Evolutionary conservation across 805 yeast species (phyloP).

Genomic region (Teunomyces funiuensis): DNA sequence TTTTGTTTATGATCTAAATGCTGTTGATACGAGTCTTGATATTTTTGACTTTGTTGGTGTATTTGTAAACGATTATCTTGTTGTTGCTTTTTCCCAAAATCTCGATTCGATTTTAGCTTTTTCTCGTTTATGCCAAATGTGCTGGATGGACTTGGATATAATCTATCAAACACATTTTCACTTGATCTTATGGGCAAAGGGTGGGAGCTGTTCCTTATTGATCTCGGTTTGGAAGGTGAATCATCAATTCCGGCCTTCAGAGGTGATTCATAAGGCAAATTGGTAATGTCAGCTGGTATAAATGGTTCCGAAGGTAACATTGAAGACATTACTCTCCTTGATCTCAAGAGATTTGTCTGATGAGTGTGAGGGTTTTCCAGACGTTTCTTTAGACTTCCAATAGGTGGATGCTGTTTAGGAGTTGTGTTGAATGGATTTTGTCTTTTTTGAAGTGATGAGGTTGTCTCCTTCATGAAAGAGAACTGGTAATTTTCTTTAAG

Average conservation of each 20-base stretch:
- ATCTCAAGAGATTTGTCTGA: conserved; percentile 14
- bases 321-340: conserved; percentile 16
- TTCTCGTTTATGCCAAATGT: background rate
- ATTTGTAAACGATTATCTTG: conserved; percentile 8
- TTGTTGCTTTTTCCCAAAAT: conserved; percentile 8
- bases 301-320: background rate
- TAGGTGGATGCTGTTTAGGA: conserved; percentile 4
- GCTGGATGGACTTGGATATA: conserved; percentile 10
- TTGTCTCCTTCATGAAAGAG: conserved; percentile 42
- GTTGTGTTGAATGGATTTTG: conserved; percentile 10
- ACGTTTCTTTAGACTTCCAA: conserved; percentile 11
- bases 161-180: conserved; percentile 12
- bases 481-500: conserved; percentile 21
- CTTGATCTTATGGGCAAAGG: conserved; percentile 7
- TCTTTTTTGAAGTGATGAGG: conserved; percentile 37
- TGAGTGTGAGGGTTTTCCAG: conserved; percentile 18
- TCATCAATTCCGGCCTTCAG: conserved; percentile 2
- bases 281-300: conserved; percentile 23
- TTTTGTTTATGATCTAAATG: background rate
- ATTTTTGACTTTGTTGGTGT: conserved; percentile 8
- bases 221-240: conserved; percentile 9
- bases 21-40: background rate
- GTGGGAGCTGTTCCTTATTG: conserved; percentile 9
- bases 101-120: background rate
- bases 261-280: conserved; percentile 12